Percentiles rank a stretch among this genome's conserved stretches.
phyloP scores from a whole-genome alignment of 192 early-diverging fungal species.

The Gonapodya prolifera region DNA sequence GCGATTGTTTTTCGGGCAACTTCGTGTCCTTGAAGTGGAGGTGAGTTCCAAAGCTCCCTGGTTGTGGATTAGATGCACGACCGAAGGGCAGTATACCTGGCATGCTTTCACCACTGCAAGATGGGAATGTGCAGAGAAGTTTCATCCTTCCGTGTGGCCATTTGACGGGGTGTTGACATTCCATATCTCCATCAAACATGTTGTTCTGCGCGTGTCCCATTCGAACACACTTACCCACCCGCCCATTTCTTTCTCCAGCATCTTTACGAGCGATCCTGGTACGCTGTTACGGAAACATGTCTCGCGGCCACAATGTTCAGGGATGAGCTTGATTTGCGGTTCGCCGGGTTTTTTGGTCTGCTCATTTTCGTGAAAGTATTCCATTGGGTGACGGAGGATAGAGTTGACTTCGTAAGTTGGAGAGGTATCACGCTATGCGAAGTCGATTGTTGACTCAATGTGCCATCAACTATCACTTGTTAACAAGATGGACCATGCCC shows the following conservation, averaged over 20 bases:
- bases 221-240: not conserved
- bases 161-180: not conserved
- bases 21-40: slow-evolving; percentile 89
- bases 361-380: slow-evolving; percentile 88
- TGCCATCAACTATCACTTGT: not conserved
- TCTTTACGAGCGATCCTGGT: slow-evolving; percentile 96
- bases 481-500: slow-evolving; percentile 70
- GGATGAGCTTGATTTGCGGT: slow-evolving; percentile 84
- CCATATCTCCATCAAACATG: not conserved
- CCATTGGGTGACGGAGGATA: slow-evolving; percentile 89
- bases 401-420: slow-evolving; percentile 64
- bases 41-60: slow-evolving; percentile 18
- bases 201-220: not conserved
- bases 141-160: no score
- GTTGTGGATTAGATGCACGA: not conserved
- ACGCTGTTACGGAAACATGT: slow-evolving; percentile 91
- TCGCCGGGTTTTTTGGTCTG: slow-evolving; percentile 71
- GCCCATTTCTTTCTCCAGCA: slow-evolving; percentile 36
- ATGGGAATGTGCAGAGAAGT: not conserved
- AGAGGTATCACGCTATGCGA: not conserved
- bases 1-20: slow-evolving; percentile 76
- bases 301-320: slow-evolving; percentile 92
- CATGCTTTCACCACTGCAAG: not conserved
- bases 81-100: not conserved
- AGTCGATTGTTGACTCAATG: not conserved